A percentile compares a stretch with the other conserved stretches of the same genome.
phyloP scores from a whole-genome alignment of 116 monocot genomes.

The Posidonia oceanica region DNA sequence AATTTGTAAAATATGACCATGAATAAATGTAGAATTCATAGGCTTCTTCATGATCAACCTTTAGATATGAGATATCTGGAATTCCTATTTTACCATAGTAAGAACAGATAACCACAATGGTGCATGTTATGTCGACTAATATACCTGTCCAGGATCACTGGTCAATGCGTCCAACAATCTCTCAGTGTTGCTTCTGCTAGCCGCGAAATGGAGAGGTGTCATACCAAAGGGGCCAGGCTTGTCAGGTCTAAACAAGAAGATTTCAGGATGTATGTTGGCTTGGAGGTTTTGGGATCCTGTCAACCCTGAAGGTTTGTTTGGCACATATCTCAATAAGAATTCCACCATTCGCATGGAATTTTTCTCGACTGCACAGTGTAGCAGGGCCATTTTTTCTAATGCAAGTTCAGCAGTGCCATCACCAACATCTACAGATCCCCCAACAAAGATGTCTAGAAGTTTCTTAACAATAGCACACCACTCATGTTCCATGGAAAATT shows the following conservation, averaged over 20 bases:
- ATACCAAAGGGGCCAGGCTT: slow-evolving; percentile 29
- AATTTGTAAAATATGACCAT: too few species aligned
- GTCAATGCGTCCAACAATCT: slow-evolving; percentile 66
- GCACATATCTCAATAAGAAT: slow-evolving; percentile 45
- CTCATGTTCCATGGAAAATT: slow-evolving; percentile 47
- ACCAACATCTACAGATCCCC: slow-evolving; percentile 34
- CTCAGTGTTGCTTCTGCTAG: slow-evolving; percentile 30
- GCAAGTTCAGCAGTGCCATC: slow-evolving; percentile 31
- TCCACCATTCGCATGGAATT: slow-evolving; percentile 54
- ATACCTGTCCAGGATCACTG: slow-evolving; percentile 76
- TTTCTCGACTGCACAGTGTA: slow-evolving; percentile 56
- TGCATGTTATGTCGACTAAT: background rate
- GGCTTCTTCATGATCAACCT: too few species aligned
- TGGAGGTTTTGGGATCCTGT: background rate
- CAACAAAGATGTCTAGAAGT: slow-evolving; percentile 64
- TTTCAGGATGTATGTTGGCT: background rate
- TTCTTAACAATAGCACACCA: slow-evolving; percentile 80
- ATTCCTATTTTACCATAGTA: background rate
- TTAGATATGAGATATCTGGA: background rate
- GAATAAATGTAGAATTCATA: too few species aligned
- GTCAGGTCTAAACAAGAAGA: slow-evolving; percentile 66
- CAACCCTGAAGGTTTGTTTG: background rate
- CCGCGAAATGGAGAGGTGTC: slow-evolving; percentile 89
- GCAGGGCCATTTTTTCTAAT: slow-evolving; percentile 36
- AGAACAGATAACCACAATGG: background rate